Base-by-base conservation (phyloP, 129 eudicot genomes). In the Lactuca sativa region DNA sequence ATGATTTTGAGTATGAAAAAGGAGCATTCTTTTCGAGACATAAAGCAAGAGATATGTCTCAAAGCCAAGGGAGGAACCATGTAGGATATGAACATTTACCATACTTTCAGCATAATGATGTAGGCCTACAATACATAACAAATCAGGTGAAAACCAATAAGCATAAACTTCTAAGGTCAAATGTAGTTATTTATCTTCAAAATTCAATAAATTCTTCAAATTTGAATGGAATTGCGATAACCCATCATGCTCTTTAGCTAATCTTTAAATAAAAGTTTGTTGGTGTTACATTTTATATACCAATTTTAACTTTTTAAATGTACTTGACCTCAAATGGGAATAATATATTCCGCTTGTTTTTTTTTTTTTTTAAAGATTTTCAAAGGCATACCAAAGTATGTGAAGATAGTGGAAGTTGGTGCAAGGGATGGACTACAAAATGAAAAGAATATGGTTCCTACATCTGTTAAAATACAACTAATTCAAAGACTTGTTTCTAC, bases 361-460 rank as follows among this genome's bases (percentile, higher is more conserved):
- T 14, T 51, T 56, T 55, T 56, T 13, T 56, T 6, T 56, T 48
- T 64, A 67, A 25, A 91, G 97, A 75, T 87, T 13, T 77, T 83
- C 51, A 80, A 66, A 57, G 83, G 81, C 59, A 74, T 92, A 25
- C 97, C 97, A 9, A 85, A 71, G 16, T 81, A 82, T 80, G 96
- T 92, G 72, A 92, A 92, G 83, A 92, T 91, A 70, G 97, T 91
- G 59, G 96, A 88, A 81, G 96, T 88, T 55, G 97, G 97, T 80
- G 87, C 97, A 16, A 78, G 96, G 76, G 97, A 88, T 81, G 95
- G 97, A 16, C 72, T 88, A 62, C 96, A 92, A 40, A 88, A 88
- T 78, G 91, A 88, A 74, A 92, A 86, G 69, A 84, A 76, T 65
- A 51, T 69, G 48, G 89, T 92, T 5, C 91, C 96, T 34, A 84